phyloP scores from a whole-genome alignment of 441 rosid genomes.

The Pelargonium cotyledonis region DNA sequence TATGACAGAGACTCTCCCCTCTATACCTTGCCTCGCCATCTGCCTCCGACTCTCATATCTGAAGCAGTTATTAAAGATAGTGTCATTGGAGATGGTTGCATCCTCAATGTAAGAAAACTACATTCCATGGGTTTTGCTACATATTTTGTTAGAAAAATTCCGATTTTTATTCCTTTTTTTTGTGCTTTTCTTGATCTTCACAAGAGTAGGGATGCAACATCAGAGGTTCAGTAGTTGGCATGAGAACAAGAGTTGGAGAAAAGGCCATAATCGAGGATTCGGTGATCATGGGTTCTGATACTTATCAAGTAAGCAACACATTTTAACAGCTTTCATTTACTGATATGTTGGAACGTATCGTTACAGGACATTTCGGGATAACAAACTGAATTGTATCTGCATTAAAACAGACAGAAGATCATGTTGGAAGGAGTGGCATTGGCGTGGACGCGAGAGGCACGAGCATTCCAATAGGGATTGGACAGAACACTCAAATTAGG shows the following conservation, averaged over 20 bases:
- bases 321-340: neutral
- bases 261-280: conserved; percentile 63
- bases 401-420: conserved; percentile 25
- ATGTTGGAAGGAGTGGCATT: conserved; percentile 15
- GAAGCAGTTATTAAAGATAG: conserved; percentile 54
- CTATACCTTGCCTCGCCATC: conserved; percentile 59
- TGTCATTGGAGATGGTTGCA: conserved; percentile 77
- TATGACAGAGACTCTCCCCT: conserved; percentile 46
- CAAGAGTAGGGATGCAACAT: conserved; percentile 64
- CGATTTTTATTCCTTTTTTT: neutral
- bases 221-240: conserved; percentile 67
- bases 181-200: conserved; percentile 8
- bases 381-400: neutral
- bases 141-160: too few relatives aligned
- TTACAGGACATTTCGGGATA: neutral
- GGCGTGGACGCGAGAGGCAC: conserved; percentile 16
- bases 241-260: conserved; percentile 62
- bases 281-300: conserved; percentile 66
- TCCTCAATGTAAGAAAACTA: conserved; percentile 47
- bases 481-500: conserved; percentile 44
- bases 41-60: conserved; percentile 53
- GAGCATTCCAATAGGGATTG: conserved; percentile 56
- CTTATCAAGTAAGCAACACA: conserved; percentile 48
- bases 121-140: too few relatives aligned
- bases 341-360: neutral